Percentiles rank a stretch among this genome's conserved stretches.
Evolutionary conservation across 192 early-diverging fungal species (phyloP).

Genomic region (Backusella morwellensis): DNA sequence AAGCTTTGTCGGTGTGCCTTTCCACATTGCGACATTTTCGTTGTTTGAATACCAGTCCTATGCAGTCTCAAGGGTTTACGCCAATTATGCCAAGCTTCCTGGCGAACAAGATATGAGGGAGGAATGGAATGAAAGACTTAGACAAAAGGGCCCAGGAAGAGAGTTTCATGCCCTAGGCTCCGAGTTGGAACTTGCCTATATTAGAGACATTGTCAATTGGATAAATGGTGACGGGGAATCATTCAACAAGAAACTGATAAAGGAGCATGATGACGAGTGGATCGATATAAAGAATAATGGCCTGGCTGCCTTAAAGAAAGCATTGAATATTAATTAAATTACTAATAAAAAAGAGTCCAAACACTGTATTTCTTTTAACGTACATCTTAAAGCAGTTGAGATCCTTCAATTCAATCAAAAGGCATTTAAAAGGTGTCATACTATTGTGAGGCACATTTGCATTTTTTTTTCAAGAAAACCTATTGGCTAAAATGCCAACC

Average conservation of each 20-base stretch:
- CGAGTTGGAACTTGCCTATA: not conserved
- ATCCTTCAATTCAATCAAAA: too few relatives aligned
- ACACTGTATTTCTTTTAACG: too few relatives aligned
- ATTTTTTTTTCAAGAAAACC: too few relatives aligned
- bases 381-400: too few relatives aligned
- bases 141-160: not conserved
- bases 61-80: conserved; percentile 33
- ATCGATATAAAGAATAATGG: not conserved
- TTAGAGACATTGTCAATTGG: not conserved
- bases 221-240: not conserved
- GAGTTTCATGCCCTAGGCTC: not conserved
- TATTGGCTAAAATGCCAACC: too few relatives aligned
- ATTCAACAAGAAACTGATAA: not conserved
- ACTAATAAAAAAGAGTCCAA: not conserved
- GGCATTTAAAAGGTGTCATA: too few relatives aligned
- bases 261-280: not conserved
- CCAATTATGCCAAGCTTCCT: not conserved
- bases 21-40: conserved; percentile 56
- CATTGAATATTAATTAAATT: not conserved
- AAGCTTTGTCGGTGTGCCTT: conserved; percentile 58
- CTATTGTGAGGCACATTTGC: too few relatives aligned
- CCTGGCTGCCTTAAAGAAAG: not conserved
- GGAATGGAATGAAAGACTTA: not conserved
- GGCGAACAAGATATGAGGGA: not conserved
- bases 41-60: conserved; percentile 56